These are phyloP conservation scores for Eucalyptus tenuipes DNA, from an alignment of 345 rosid genomes.

Conservation along the genomic window DNA sequence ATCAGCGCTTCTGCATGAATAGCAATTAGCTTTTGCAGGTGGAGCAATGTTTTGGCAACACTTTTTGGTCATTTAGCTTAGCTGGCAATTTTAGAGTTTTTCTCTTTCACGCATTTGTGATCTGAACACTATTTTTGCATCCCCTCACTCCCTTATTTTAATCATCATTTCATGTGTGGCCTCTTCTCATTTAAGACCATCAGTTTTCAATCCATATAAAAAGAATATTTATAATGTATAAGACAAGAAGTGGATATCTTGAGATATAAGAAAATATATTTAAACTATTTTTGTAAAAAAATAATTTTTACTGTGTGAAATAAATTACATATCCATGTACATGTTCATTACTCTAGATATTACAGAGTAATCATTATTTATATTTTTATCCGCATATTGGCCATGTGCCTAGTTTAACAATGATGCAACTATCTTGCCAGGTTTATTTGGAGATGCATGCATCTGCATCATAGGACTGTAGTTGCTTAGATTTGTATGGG, in stretches of 20 bases:
- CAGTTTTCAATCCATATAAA: neutral
- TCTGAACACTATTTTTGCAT: neutral
- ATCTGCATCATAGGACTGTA: neutral
- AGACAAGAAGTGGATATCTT: neutral
- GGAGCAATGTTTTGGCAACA: neutral
- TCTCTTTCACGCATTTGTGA: neutral
- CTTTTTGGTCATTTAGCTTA: neutral
- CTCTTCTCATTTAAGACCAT: neutral
- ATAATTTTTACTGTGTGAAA: neutral
- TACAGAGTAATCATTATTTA: neutral
- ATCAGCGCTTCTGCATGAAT: neutral
- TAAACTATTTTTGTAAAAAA: neutral
- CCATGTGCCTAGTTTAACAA: neutral
- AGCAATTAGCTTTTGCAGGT: neutral
- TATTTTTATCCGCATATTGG: neutral
- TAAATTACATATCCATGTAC: neutral
- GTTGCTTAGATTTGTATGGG: neutral
- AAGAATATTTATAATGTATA: neutral
- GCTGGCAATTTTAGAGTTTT: neutral
- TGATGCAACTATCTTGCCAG: neutral
- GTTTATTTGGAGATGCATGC: neutral
- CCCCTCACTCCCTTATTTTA: neutral
- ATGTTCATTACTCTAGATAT: neutral
- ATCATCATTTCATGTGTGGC: no score
- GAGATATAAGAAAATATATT: neutral